A percentile compares a stretch with the other conserved stretches of the same genome.
Conservation (phyloP, 768 basidiomycete species). For the Psilocybe sp. region DNA sequence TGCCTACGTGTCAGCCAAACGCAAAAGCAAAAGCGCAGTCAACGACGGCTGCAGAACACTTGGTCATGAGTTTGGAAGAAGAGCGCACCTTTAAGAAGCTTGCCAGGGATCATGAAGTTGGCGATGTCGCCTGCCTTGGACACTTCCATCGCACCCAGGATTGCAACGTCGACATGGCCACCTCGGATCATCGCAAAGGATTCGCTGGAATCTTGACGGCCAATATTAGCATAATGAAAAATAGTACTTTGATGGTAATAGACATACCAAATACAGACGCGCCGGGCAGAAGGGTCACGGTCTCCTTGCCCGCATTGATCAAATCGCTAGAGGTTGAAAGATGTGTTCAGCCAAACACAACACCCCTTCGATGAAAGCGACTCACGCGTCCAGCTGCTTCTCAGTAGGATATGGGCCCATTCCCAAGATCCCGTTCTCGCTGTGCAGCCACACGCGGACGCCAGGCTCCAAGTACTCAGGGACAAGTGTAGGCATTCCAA, state of each 20-base stretch:
- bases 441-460: conserved; percentile 85
- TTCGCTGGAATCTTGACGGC: conserved; percentile 72
- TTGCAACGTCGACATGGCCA: conserved; percentile 91
- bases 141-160: conserved; percentile 96
- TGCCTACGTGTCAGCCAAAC: conserved; percentile 46
- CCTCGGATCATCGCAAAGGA: conserved; percentile 98
- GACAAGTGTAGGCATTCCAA: conserved; percentile 89
- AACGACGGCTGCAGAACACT: conserved; percentile 7
- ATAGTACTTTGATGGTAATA: not conserved
- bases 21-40: not conserved
- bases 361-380: conserved; percentile 9
- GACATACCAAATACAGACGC: conserved; percentile 83
- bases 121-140: conserved; percentile 91
- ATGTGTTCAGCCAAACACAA: too few species aligned
- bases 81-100: conserved; percentile 72
- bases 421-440: conserved; percentile 87
- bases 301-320: conserved; percentile 95
- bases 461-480: conserved; percentile 73
- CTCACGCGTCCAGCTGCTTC: conserved; percentile 78
- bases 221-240: conserved; percentile 4
- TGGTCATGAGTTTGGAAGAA: not conserved
- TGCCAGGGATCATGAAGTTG: conserved; percentile 98
- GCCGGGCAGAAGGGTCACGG: conserved; percentile 88
- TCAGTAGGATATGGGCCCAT: conserved; percentile 89
- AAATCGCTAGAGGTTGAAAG: conserved; percentile 58